Evolutionary conservation across 2,329 filamentous ascomycete genomes (phyloP), one percentile per base, ranked within the genome.

Genomic region (Diplodia seriata): DNA sequence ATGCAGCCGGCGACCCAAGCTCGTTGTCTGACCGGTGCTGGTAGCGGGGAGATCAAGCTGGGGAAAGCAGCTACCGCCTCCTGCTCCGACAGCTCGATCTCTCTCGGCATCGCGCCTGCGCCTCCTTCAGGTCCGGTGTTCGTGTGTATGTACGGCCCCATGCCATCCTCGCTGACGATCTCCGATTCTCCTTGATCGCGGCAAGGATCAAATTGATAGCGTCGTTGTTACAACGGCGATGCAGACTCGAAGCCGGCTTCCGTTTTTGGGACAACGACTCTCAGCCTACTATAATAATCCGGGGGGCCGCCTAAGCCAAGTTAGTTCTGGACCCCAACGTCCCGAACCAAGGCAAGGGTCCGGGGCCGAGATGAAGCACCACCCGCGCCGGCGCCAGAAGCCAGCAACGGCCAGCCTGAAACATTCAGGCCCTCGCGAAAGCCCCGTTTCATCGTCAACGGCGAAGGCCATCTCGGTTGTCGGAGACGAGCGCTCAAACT

Each of bases 1-100:
- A 40, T 50, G 57, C 57, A 62, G 26, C 26, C 26, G 26, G 26
- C 26, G 3, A 26, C 26, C 26, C 26, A 26, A 33, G 40, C 50
- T 62, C 18, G 20, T 7, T 47, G 15, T 15, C 23, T 59, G 56
- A 15, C 31, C 57, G 40, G 57, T 62, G 57, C 57, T 26, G 57
- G 40, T n/a, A 31, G 43, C 9, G 29, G 12, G 20, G 31, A 43
- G 40, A 33, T 62, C 57, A 33, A 14, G 57, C 8, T 47, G 43
- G 43, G n/a, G 43, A 14, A 11, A 49, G 57, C 57, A 62, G 15
- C 15, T 26, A 33, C 57, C 57, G 57, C 57, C 57, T 43, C 23
- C 57, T 62, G 57, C 43, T 29, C 47, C 26, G 57, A 36, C 26
- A 26, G 4, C 11, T 36, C 40, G 18, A 47, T 18, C 29, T 8